Conservation (phyloP, 352 stramenopile genomes). For the Pythium monospermum region DNA sequence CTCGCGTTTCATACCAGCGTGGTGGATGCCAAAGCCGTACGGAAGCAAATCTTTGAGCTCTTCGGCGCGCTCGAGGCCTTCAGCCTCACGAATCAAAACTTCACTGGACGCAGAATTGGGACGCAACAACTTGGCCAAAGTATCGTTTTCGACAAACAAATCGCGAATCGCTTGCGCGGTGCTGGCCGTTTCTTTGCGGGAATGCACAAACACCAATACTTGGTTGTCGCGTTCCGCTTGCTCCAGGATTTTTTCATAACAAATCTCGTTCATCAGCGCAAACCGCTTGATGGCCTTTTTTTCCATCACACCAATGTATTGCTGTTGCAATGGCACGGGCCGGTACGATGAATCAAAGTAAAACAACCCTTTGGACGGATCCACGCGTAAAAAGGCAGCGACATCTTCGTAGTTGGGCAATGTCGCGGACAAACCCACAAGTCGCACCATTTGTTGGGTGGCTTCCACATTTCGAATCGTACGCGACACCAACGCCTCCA, state of each 20-base stretch:
- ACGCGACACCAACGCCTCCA: conserved; percentile 97
- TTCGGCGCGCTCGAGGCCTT: conserved; percentile 92
- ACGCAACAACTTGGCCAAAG: conserved; percentile 90
- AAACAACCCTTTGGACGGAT: conserved; percentile 97
- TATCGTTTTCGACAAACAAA: conserved; percentile 94
- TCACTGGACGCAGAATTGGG: conserved; percentile 78
- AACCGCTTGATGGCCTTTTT: conserved; percentile 99
- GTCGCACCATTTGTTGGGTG: conserved; percentile 94
- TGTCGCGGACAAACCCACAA: conserved; percentile 98
- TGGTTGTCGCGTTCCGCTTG: conserved; percentile 95
- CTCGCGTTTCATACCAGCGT: conserved; percentile 96
- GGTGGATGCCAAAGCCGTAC: conserved; percentile 99
- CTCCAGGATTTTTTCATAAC: conserved; percentile 97
- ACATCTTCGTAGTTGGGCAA: conserved; percentile 99
- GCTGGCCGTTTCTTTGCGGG: conserved; percentile 96
- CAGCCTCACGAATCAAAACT: conserved; percentile 93
- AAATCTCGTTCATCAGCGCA: conserved; percentile 99
- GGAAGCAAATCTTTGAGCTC: conserved; percentile 98
- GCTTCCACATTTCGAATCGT: conserved; percentile 98
- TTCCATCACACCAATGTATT: conserved; percentile 99
- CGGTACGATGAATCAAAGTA: conserved; percentile 99
- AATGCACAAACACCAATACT: conserved; percentile 99
- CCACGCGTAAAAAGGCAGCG: conserved; percentile 96
- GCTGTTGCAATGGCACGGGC: conserved; percentile 98
- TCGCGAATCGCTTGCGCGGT: conserved; percentile 96